Percentiles rank a stretch among this genome's conserved stretches.
Conservation (phyloP, 306 rosid species). For the Sesbania bispinosa region DNA sequence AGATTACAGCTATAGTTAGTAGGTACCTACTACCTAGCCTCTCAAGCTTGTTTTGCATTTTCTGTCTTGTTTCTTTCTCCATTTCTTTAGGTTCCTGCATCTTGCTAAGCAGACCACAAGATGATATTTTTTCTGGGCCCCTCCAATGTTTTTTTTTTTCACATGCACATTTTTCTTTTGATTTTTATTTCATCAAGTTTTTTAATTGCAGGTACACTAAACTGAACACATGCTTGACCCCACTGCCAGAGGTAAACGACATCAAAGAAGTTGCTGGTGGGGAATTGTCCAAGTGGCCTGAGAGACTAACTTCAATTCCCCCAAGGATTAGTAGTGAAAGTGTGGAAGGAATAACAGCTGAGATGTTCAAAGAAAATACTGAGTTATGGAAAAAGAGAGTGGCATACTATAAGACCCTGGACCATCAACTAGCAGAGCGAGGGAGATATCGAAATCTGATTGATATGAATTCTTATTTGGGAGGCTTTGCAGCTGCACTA, state of each 20-base stretch:
- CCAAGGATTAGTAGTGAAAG: conserved; percentile 78
- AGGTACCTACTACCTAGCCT: not conserved
- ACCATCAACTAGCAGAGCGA: conserved; percentile 57
- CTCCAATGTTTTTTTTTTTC: not conserved
- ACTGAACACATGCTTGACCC: conserved; percentile 79
- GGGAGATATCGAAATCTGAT: conserved; percentile 84
- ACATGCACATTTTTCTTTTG: not conserved
- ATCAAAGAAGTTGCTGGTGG: conserved; percentile 71
- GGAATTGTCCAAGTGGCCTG: conserved; percentile 70
- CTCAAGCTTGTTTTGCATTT: not conserved
- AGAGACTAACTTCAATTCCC: conserved; percentile 67
- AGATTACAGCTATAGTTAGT: conserved; percentile 4
- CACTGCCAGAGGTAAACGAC: conserved; percentile 63
- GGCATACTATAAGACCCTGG: conserved; percentile 54
- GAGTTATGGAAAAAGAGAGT: conserved; percentile 79
- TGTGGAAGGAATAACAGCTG: conserved; percentile 55
- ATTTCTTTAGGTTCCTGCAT: not conserved
- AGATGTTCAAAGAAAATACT: conserved; percentile 52
- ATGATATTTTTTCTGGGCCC: not conserved
- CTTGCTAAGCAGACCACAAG: not conserved
- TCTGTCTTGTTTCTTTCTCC: conserved; percentile 19
- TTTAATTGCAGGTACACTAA: conserved; percentile 67
- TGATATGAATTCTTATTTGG: conserved; percentile 83
- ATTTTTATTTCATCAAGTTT: not conserved
- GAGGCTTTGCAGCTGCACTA: conserved; percentile 90